These are phyloP conservation scores for Metschnikowia similis DNA, from an alignment of 805 yeast species.

Conservation along the genomic window DNA sequence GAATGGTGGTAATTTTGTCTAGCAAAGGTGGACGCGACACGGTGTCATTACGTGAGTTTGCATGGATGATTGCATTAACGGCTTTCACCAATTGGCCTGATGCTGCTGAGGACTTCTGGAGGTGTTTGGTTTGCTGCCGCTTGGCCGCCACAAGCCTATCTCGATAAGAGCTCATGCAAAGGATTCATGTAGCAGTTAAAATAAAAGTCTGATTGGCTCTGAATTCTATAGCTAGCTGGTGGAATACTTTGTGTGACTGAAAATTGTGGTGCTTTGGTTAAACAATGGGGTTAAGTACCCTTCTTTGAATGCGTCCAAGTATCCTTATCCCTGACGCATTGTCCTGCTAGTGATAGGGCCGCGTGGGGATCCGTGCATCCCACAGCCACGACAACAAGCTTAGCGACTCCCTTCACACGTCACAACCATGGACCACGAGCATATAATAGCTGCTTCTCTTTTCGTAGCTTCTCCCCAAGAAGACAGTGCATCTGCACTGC, in stretches of 20 bases:
- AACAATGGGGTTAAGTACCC: neutral
- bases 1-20: conserved; percentile 39
- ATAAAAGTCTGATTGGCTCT: no score
- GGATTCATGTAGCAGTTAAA: neutral
- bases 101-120: conserved; percentile 24
- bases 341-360: neutral
- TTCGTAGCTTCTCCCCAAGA: conserved; percentile 2
- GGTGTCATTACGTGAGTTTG: conserved; percentile 23
- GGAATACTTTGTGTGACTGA: neutral
- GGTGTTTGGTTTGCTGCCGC: conserved; percentile 25
- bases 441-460: neutral
- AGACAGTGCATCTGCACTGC: neutral
- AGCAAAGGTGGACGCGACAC: conserved; percentile 16
- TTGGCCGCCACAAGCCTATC: conserved; percentile 33
- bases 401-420: neutral
- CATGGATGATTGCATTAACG: conserved; percentile 20
- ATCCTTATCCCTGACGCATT: neutral
- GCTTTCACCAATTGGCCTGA: conserved; percentile 25
- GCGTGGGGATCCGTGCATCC: conserved; percentile 3
- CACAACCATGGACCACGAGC: neutral
- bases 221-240: neutral
- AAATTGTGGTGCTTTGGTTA: neutral
- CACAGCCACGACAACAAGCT: neutral
- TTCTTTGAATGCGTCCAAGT: neutral
- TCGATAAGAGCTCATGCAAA: neutral